These are phyloP conservation scores for Globisporangium irregulare DNA, from an alignment of 352 stramenopile species.

Conservation along the genomic window DNA sequence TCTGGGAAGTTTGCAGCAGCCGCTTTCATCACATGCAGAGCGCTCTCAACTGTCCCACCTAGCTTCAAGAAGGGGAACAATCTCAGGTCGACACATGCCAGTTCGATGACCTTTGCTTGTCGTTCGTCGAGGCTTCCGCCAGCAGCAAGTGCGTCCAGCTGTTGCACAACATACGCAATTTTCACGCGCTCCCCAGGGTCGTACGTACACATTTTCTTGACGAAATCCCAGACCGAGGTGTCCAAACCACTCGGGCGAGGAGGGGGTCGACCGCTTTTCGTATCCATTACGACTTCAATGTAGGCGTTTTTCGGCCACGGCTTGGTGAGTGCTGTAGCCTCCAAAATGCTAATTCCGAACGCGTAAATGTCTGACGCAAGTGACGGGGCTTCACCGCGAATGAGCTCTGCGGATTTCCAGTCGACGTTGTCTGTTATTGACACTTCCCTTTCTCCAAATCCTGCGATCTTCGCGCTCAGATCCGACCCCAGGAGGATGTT, in stretches of 20 bases:
- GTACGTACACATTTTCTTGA: constrained; percentile 16
- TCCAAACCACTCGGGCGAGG: not conserved
- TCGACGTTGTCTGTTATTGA: not conserved
- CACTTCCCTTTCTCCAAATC: constrained; percentile 7
- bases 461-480: constrained; percentile 21
- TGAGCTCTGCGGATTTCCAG: constrained; percentile 21
- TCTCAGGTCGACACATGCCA: not conserved
- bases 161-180: constrained; percentile 13
- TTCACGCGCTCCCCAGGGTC: constrained; percentile 10
- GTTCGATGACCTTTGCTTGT: not conserved
- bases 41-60: not conserved
- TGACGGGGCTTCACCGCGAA: constrained; percentile 10
- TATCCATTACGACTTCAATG: not conserved
- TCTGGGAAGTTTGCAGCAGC: not conserved
- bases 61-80: not conserved
- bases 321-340: constrained; percentile 9
- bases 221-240: not conserved
- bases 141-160: constrained; percentile 1
- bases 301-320: not conserved
- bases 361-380: constrained; percentile 28
- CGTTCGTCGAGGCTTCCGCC: not conserved
- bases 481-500: constrained; percentile 12
- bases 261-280: not conserved
- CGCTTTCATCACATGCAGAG: not conserved
- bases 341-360: constrained; percentile 23